Evolutionary conservation across 345 rosid genomes (phyloP).

Genomic region (Camelina neglecta): DNA sequence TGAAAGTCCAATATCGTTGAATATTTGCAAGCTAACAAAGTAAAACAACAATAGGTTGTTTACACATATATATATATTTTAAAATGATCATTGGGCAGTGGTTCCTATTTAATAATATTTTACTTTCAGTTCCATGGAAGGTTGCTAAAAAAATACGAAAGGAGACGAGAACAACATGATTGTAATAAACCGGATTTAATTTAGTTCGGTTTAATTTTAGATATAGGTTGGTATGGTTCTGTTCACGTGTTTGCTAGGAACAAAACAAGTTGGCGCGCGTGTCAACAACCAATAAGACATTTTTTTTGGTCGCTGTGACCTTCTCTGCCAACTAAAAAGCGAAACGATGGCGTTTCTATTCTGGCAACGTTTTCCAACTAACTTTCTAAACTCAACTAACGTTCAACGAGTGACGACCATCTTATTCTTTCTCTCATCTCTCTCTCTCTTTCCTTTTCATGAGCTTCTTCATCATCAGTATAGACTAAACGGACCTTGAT

Average conservation of each 20-base stretch:
- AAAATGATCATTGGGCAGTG: not conserved
- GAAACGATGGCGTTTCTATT: slow-evolving; percentile 19
- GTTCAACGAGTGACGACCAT: slow-evolving; percentile 32
- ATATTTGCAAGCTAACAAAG: slow-evolving; percentile 4
- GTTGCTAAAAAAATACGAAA: no score
- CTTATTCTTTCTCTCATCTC: not conserved
- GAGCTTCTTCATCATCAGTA: slow-evolving; percentile 32
- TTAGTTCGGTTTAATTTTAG: not conserved
- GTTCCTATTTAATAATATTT: not conserved
- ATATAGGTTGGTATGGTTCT: not conserved
- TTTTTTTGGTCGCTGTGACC: not conserved
- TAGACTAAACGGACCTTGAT: slow-evolving; percentile 42
- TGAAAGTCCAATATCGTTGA: slow-evolving; percentile 10
- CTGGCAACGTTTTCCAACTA: slow-evolving; percentile 35
- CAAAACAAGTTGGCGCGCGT: slow-evolving; percentile 28
- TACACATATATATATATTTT: not conserved
- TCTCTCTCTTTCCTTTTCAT: slow-evolving; percentile 34
- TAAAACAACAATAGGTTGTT: not conserved
- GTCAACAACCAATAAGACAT: slow-evolving; percentile 32
- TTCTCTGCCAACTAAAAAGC: not conserved
- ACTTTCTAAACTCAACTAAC: slow-evolving; percentile 42
- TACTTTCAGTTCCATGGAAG: not conserved
- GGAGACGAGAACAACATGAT: no score
- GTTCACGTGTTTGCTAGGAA: slow-evolving; percentile 29
- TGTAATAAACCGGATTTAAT: not conserved